Conservation (phyloP, 2,329 filamentous ascomycete species). For the Pseudocercospora fijiensis region DNA sequence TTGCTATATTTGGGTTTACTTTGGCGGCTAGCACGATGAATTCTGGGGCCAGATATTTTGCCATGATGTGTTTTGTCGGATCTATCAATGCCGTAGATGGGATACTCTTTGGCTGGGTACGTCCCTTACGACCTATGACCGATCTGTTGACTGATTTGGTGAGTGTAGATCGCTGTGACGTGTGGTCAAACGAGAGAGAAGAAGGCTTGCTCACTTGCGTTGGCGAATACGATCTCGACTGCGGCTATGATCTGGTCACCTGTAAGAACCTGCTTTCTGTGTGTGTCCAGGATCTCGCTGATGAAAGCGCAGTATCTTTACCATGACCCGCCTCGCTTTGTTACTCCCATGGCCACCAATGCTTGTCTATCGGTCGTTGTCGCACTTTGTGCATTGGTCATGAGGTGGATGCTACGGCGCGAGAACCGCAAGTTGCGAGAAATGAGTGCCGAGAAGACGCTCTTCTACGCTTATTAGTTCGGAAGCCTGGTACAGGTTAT, state of each 20-base stretch:
- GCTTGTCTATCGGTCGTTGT: not conserved
- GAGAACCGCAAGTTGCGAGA: conserved; percentile 4
- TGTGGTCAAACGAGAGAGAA: conserved; percentile 2
- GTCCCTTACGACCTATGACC: not conserved
- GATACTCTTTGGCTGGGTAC: not conserved
- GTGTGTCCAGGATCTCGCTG: not conserved
- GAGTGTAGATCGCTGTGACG: not conserved
- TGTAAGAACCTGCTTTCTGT: not conserved
- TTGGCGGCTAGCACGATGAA: not conserved
- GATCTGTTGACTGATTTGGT: not conserved
- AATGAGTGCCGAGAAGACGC: not conserved
- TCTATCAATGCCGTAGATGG: not conserved
- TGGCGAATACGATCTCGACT: not conserved
- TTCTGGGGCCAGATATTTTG: not conserved
- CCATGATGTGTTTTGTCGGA: not conserved
- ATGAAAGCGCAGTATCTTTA: not conserved
- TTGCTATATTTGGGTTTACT: not conserved
- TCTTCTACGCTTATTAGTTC: not conserved
- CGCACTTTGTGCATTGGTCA: not conserved
- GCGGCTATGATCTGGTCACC: conserved; percentile 1
- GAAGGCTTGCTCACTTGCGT: conserved; percentile 1
- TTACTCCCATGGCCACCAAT: not conserved
- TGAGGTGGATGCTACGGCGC: not conserved
- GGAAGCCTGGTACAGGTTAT: not conserved
- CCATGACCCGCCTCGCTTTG: not conserved